These are phyloP conservation scores for Talaromyces trachyspermus DNA, from an alignment of 495 filamentous ascomycete genomes.

Conservation along the genomic window DNA sequence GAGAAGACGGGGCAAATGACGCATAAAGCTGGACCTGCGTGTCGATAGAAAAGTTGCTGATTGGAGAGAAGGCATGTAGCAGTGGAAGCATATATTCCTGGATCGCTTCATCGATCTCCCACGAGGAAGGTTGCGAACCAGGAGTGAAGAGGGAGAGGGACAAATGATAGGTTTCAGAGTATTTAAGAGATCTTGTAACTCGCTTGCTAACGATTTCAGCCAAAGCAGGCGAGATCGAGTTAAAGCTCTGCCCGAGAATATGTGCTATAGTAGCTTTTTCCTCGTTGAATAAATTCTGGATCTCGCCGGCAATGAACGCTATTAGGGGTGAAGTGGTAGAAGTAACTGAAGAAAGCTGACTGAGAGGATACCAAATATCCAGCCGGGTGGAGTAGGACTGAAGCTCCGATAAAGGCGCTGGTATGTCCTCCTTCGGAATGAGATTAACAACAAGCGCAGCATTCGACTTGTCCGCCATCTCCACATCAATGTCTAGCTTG, in stretches of 20 bases:
- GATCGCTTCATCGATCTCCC: slow-evolving; percentile 84
- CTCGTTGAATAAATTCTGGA: slow-evolving; percentile 75
- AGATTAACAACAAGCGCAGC: slow-evolving; percentile 65
- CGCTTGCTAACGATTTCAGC: slow-evolving; percentile 47
- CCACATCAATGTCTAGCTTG: slow-evolving; percentile 10
- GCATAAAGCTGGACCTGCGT: slow-evolving; percentile 95
- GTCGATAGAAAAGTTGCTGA: slow-evolving; percentile 95
- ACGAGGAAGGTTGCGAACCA: slow-evolving; percentile 66
- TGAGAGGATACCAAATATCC: slow-evolving; percentile 72
- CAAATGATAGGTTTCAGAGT: slow-evolving; percentile 88
- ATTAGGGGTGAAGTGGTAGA: slow-evolving; percentile 69
- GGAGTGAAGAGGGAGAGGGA: slow-evolving; percentile 93
- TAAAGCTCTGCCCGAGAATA: slow-evolving; percentile 47
- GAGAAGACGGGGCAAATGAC: slow-evolving; percentile 64
- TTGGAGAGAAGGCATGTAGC: slow-evolving; percentile 64
- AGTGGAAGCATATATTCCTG: slow-evolving; percentile 76
- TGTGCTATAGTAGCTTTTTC: slow-evolving; percentile 86
- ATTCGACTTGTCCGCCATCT: slow-evolving; percentile 29
- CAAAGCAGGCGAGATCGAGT: slow-evolving; percentile 36
- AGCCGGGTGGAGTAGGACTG: slow-evolving; percentile 63
- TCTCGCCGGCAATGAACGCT: slow-evolving; percentile 68
- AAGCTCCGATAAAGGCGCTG: slow-evolving; percentile 50
- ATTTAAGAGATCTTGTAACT: slow-evolving; percentile 77
- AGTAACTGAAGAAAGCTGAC: slow-evolving; percentile 59
- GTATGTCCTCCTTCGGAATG: slow-evolving; percentile 50